Conservation (phyloP, 805 yeast species). For the Spathaspora passalidarum region DNA sequence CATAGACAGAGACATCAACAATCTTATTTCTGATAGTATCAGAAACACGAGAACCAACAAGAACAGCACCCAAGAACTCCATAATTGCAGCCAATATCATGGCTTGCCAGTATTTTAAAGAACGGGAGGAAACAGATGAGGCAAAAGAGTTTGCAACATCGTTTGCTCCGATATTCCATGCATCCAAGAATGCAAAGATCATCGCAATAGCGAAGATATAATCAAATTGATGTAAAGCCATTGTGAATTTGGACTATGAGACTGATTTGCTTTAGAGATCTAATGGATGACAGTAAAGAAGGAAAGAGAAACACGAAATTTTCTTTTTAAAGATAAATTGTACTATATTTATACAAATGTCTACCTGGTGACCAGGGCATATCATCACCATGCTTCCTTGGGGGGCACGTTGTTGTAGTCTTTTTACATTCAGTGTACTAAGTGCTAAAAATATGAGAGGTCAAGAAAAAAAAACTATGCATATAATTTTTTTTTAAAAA, state of each 20-base stretch:
- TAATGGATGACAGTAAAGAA: background rate
- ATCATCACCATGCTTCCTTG: no score
- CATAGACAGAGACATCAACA: slow-evolving; percentile 49
- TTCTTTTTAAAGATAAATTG: background rate
- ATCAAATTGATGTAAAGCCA: slow-evolving; percentile 55
- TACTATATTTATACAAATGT: background rate
- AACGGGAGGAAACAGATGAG: slow-evolving; percentile 68
- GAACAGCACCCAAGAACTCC: slow-evolving; percentile 73
- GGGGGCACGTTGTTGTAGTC: background rate
- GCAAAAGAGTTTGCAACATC: slow-evolving; percentile 82
- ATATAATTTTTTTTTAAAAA: background rate
- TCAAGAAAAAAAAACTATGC: background rate
- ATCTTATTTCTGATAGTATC: slow-evolving; percentile 69
- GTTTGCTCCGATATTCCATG: slow-evolving; percentile 78
- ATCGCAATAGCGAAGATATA: slow-evolving; percentile 67
- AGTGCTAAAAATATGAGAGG: background rate
- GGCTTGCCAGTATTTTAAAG: slow-evolving; percentile 72
- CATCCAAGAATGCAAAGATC: slow-evolving; percentile 73
- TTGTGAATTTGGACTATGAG: slow-evolving; percentile 7
- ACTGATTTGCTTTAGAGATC: background rate
- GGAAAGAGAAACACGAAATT: background rate
- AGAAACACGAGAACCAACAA: slow-evolving; percentile 71
- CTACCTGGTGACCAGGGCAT: no score
- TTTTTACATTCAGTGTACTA: background rate
- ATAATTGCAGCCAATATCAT: slow-evolving; percentile 67